Evolutionary conservation across 306 rosid species (phyloP), one percentile per base, ranked within the genome.

Genomic region (Vachellia collinsii): DNA sequence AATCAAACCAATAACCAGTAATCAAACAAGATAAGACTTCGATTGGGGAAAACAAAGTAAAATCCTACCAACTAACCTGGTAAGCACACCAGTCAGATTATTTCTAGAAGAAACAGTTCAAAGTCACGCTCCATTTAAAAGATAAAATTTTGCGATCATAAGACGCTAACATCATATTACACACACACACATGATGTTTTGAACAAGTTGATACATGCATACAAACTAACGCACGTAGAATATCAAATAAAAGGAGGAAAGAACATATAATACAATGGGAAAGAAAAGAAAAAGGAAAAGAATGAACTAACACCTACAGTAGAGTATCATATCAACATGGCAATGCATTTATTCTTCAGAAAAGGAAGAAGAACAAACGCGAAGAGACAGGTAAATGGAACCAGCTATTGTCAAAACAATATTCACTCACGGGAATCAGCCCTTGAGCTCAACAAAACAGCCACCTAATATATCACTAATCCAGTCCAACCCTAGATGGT

Each of bases 91-190:
- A 10, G 46, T 47, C 38, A 47, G 23, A 47, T 64, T 29, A 47
- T 65, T 47, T 66, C 63, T 70, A 77, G 13, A 50, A 67, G 9
- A 48, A n/a, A 38, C 7, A 50, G 41, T 77, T 77, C 44, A 66
- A 66, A 50, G 74, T 76, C 71, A 62, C 36, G n/a, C 36, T 29
- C 61, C 61, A 43, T 50, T 25, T 1, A 11, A 12, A 12, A 25
- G 68, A 62, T 62, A 6, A 11, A 29, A 25, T 62, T 6, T 4
- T 29, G 8, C n/a, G 68, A 25, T 62, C n/a, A 29, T 13, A 62
- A 62, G 68, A 11, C 36, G 8, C n/a, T 51, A 51, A 51, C 22
- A 16, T 17, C 58, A 51, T 7, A 17, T 44, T 17, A 51, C 6
- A 16, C 17, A 16, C 34, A 29, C 34, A 29, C 34, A 29, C 2